Evolutionary conservation across 163 green algal genomes (phyloP).

Genomic region (Scenedesmus sp.): DNA sequence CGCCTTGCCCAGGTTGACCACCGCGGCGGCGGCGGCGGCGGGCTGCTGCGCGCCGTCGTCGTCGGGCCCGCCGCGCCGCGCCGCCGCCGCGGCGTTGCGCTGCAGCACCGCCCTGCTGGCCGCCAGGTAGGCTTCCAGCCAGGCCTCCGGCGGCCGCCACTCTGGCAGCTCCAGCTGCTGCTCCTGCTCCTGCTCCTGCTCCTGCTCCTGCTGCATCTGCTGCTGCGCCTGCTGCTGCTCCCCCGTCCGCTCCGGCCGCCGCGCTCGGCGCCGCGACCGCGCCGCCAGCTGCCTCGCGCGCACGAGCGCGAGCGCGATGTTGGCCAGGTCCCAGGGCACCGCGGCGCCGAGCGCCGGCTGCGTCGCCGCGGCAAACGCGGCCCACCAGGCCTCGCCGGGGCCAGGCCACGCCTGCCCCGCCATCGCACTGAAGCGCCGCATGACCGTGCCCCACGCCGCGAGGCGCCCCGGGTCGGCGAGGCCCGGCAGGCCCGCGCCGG

Average conservation of each 20-base stretch:
- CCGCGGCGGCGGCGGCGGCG: neutral
- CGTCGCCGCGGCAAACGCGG: neutral
- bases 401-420: constrained; percentile 16
- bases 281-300: neutral
- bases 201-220: neutral
- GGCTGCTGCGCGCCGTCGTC: neutral
- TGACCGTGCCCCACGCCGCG: neutral
- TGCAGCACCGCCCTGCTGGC: neutral
- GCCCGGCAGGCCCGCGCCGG: neutral
- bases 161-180: neutral
- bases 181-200: neutral
- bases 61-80: neutral
- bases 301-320: neutral
- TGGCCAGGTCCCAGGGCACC: neutral
- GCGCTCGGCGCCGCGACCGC: too few relatives aligned
- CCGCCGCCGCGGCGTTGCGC: neutral
- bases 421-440: constrained; percentile 10
- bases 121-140: neutral
- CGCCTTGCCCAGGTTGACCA: constrained; percentile 14
- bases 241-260: too few relatives aligned
- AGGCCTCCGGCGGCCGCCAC: constrained; percentile 7
- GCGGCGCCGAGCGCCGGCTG: neutral
- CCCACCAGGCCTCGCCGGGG: constrained; percentile 15
- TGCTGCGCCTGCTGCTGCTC: constrained; percentile 2
- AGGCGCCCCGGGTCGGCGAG: neutral